Evolutionary conservation across 306 rosid species (phyloP), one percentile per base, ranked within the genome.

Genomic region (Ziziphus jujuba): DNA sequence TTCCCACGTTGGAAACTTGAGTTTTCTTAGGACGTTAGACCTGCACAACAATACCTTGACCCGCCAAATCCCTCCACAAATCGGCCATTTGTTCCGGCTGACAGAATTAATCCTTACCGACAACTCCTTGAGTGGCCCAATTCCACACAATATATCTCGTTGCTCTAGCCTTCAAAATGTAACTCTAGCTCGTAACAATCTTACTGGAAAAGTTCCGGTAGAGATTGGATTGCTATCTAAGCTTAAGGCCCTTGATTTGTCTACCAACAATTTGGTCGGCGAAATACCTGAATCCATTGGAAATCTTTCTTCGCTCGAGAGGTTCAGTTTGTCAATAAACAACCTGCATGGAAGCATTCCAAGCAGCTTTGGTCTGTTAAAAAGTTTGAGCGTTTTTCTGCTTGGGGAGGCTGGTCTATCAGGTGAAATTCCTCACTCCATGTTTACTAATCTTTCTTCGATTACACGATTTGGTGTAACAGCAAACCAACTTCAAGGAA

Each of bases 371-470:
- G 79, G 75, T 20, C 35, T 21, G 20, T 34, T 74, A 79, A 74
- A 51, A 16, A 69, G 25, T 5, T 59, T 79, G 49, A 7, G 0
- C 14, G 0, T 2, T 19, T 19, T 69, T 52, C 1, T 4, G 1
- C 2, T 74, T 24, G 80, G 55, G 3, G 2, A 1, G 10, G 75
- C 74, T 25, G 21, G 61, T 16, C 17, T 79, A 38, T 59, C 43
- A 5, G 80, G 84, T 64, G 28, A 31, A 3, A 23, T 79, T 34
- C 83, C 67, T 59, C 50, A 67, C 55, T 74, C 76, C 0, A 33
- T 74, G 3, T 74, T n/a, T n/a, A n/a, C 65, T 69, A 80, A 75
- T 24, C 51, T 80, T 25, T 72, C 79, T 12, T 76, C 67, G 0
- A 38, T 81, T 1, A 23, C 0, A 3, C 15, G 16, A 77, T 4